Evolutionary conservation across 2,329 filamentous ascomycete genomes (phyloP).

Genomic region (Cladosporium velox): DNA sequence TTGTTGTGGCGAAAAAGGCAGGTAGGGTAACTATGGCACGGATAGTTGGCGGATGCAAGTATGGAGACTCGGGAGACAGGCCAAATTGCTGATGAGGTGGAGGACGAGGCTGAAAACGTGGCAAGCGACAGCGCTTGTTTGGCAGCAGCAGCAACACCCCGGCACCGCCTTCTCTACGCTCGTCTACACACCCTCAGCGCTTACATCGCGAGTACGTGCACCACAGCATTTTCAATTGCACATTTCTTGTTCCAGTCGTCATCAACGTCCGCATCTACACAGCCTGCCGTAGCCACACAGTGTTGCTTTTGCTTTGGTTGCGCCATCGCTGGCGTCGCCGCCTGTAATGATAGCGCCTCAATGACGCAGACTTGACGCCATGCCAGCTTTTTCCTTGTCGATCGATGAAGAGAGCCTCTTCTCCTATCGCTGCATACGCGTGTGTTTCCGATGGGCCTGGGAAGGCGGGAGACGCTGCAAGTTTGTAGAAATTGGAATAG

Average conservation of each 20-base stretch:
- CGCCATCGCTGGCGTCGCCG: not conserved
- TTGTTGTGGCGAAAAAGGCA: not conserved
- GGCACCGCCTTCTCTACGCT: not conserved
- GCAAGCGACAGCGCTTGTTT: not conserved
- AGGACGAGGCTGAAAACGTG: not conserved
- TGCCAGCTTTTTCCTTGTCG: conserved; percentile 8
- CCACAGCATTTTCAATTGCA: not conserved
- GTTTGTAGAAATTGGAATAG: not conserved
- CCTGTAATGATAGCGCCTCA: not conserved
- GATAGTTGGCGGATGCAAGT: not conserved
- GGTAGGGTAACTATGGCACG: not conserved
- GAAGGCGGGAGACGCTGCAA: not conserved
- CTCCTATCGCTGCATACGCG: not conserved
- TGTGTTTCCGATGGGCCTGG: not conserved
- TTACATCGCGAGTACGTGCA: not conserved
- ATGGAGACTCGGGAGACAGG: not conserved
- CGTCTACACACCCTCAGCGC: not conserved
- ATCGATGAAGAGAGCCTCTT: not conserved
- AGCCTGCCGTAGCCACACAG: not conserved
- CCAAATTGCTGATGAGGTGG: not conserved
- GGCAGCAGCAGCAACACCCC: not conserved
- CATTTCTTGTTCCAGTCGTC: not conserved
- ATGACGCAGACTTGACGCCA: conserved; percentile 14
- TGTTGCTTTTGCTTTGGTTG: not conserved
- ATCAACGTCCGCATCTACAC: not conserved